Conservation (phyloP, 352 stramenopile genomes). For the Globisporangium lucens region DNA sequence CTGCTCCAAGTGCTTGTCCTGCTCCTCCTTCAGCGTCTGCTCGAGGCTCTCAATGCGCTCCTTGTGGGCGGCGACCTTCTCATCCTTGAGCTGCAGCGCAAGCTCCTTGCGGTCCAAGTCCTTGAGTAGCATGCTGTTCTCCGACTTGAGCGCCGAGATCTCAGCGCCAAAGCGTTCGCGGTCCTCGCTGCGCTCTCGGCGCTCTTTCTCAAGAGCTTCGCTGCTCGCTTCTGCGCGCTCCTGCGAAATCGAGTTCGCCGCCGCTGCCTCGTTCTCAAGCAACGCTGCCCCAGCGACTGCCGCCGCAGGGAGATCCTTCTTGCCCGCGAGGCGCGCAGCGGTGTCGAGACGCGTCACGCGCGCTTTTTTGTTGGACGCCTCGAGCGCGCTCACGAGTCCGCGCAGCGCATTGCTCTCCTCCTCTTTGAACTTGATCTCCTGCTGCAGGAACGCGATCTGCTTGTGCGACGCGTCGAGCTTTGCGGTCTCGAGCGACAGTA, state of each 20-base stretch:
- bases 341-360: constrained; percentile 62
- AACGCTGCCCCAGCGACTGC: constrained; percentile 29
- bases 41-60: constrained; percentile 58
- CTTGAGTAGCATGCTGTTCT: constrained; percentile 73
- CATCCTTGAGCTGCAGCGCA: constrained; percentile 58
- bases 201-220: constrained; percentile 39
- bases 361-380: constrained; percentile 81
- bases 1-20: constrained; percentile 57
- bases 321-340: constrained; percentile 28
- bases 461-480: constrained; percentile 84
- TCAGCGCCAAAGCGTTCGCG: constrained; percentile 45
- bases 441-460: constrained; percentile 78
- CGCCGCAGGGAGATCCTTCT: constrained; percentile 22
- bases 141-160: constrained; percentile 58
- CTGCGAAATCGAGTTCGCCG: constrained; percentile 4
- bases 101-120: constrained; percentile 71
- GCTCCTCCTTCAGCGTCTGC: constrained; percentile 52
- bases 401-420: constrained; percentile 73
- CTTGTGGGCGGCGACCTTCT: constrained; percentile 64
- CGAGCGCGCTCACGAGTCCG: constrained; percentile 67
- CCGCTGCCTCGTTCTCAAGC: constrained; percentile 27
- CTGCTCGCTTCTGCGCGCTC: constrained; percentile 13
- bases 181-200: constrained; percentile 37
- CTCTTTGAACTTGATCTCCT: constrained; percentile 86
- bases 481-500: constrained; percentile 76